Evolutionary conservation across 2,329 filamentous ascomycete species (phyloP), one percentile per base, ranked within the genome.

Genomic region (Massarina eburnea): DNA sequence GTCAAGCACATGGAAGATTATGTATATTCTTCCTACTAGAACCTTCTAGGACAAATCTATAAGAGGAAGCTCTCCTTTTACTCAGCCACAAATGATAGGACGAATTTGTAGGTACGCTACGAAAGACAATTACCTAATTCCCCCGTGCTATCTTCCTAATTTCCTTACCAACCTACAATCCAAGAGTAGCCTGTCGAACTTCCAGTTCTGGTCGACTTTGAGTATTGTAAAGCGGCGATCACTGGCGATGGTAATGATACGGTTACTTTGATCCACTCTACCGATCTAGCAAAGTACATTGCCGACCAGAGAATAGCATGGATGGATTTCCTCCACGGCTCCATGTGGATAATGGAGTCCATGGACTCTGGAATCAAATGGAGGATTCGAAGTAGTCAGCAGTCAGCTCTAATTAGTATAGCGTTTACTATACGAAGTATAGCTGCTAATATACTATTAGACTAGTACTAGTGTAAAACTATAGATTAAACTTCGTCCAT

Each of bases 111-210:
- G 51, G 52, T 12, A 39, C 36, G 9, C 49, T 64, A 2, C 48
- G 52, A 3, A 43, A 41, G 3, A 52, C 55, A 1, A 27, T 55
- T 20, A 45, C 68, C 8, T 48, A 60, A 43, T 68, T 52, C 46
- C 65, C 61, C 1, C 46, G 45, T 10, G 36, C 68, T 12, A 44
- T 54, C 8, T 54, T 60, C 64, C 66, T n/a, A 44, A 57, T 22
- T 38, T 49, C 37, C 48, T 56, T 21, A 53, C 46, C 9, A 41
- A 62, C n/a, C n/a, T n/a, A n/a, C n/a, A n/a, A n/a, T n/a, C n/a
- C n/a, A n/a, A n/a, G n/a, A n/a, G n/a, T n/a, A n/a, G n/a, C 32
- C 48, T 61, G 39, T 55, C 40, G 24, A 52, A 51, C 4, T 48
- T 57, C 39, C 40, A 42, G 7, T 54, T 48, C 27, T 41, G 12